These are phyloP conservation scores for Ophiostoma angusticollis DNA, from an alignment of 2,329 filamentous ascomycete species.

Conservation along the genomic window DNA sequence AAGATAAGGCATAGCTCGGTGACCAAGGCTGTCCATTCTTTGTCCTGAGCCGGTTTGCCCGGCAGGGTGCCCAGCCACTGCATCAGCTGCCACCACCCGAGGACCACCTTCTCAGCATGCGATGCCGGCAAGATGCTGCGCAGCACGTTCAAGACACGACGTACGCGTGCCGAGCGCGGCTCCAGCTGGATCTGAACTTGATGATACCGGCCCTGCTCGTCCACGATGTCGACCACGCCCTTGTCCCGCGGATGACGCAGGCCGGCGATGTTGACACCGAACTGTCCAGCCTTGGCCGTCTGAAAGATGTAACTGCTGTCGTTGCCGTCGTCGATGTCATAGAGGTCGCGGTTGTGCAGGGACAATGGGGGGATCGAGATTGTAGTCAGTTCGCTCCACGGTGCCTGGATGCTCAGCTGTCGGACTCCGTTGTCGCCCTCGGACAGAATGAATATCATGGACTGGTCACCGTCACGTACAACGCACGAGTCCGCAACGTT, in stretches of 20 bases:
- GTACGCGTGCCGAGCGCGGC: slow-evolving; percentile 49
- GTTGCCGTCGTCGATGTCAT: background rate
- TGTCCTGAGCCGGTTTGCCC: slow-evolving; percentile 29
- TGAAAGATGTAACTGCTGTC: slow-evolving; percentile 7
- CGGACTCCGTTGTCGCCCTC: slow-evolving; percentile 49
- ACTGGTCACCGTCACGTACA: slow-evolving; percentile 51
- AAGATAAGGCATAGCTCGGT: slow-evolving; percentile 53
- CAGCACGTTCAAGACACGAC: slow-evolving; percentile 46
- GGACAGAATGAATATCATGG: slow-evolving; percentile 57
- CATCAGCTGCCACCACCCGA: slow-evolving; percentile 62
- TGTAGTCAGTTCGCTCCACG: slow-evolving; percentile 59
- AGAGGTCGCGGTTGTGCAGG: slow-evolving; percentile 25
- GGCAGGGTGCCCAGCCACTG: slow-evolving; percentile 44
- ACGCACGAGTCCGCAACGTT: slow-evolving; percentile 63
- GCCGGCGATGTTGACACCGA: slow-evolving; percentile 35
- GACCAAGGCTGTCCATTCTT: slow-evolving; percentile 58
- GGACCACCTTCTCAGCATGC: slow-evolving; percentile 47
- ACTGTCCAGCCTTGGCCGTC: slow-evolving; percentile 4
- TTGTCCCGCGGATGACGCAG: slow-evolving; percentile 45
- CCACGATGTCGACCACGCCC: slow-evolving; percentile 54
- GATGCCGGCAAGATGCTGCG: slow-evolving; percentile 49
- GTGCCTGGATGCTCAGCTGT: slow-evolving; percentile 60
- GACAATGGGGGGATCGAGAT: slow-evolving; percentile 48
- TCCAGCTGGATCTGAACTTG: slow-evolving; percentile 56
- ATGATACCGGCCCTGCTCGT: slow-evolving; percentile 49